Base-by-base conservation (phyloP, 257 asterid species). In the Paraleonurus japonicus region DNA sequence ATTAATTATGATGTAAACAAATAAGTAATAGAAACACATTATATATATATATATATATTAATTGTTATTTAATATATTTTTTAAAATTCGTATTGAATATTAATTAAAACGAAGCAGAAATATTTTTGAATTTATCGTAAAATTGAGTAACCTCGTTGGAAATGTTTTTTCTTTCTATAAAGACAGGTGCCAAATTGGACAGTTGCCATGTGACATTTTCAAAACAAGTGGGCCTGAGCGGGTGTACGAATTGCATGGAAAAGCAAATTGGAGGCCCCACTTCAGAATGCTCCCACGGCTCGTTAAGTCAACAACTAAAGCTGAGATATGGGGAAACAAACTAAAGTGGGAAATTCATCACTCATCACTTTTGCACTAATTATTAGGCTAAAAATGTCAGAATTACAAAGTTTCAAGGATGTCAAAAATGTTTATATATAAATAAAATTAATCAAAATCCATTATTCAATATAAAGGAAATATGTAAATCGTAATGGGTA, bases 261-360 rank as follows among this genome's bases (percentile, higher is more conserved):
- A 58, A 58, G 39, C 22, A 58, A 15, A 24, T 4, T 15, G 41
- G 35, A 53, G 60, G 64, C 10, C 64, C 64, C 64, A 12, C 64
- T 13, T 13, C 4, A 58, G 41, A 58, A 58, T 55, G 17, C 62
- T 22, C 62, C 23, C 32, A 20, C 61, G 61, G 30, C 33, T 11
- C 20, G 7, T 26, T 24, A 58, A 24, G 64, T 58, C 64, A 58
- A 58, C 64, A 58, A 58, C 60, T 53, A 53, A 53, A 53, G 60
- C 27, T 53, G 15, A 53, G 64, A 58, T 27, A 58, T 58, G 64
- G 64, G 64, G 39, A 26, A 26, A 58, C 64, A 58, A 58, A 26
- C 64, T n/a, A 26, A 58, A 58, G 64, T 58, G 64, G 64, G 39
- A n/a, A 13, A 58, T 11, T 58, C 33, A 24, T 20, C 62, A 22